Evolutionary conservation across 257 asterid species (phyloP).

Genomic region (Nemophila menziesii): DNA sequence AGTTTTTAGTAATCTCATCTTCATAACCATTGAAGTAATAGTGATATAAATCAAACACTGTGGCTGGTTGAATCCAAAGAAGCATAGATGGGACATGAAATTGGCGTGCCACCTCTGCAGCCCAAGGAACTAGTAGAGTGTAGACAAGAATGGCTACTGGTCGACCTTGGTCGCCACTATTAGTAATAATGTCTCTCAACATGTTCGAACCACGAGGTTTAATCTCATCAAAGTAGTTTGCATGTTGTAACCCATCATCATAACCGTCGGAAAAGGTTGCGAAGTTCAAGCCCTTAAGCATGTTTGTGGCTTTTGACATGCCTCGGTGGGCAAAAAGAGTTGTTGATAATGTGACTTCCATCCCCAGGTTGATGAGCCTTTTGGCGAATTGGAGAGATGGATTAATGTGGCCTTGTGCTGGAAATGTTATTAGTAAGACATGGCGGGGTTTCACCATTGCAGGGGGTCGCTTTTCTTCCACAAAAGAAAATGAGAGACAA

Average conservation of each 20-base stretch:
- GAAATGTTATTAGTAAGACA: constrained; percentile 16
- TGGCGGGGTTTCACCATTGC: constrained; percentile 6
- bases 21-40: constrained; percentile 22
- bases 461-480: background rate
- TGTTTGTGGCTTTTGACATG: constrained; percentile 2
- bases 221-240: constrained; percentile 14
- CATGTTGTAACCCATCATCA: constrained; percentile 11
- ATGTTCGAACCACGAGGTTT: constrained; percentile 12
- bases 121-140: constrained; percentile 26
- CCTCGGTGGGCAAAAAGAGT: constrained; percentile 8
- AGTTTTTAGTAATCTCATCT: constrained; percentile 13
- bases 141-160: constrained; percentile 20
- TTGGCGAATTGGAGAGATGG: constrained; percentile 22
- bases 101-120: constrained; percentile 20
- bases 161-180: constrained; percentile 9
- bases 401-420: constrained; percentile 28
- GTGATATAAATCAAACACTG: constrained; percentile 18
- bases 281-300: constrained; percentile 12
- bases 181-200: constrained; percentile 10
- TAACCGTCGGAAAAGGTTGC: constrained; percentile 16
- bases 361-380: constrained; percentile 10
- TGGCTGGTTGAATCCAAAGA: constrained; percentile 34
- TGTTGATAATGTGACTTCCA: constrained; percentile 15
- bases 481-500: too few species aligned
- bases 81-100: constrained; percentile 22